Percentiles rank a stretch among this genome's conserved stretches.
Conservation (phyloP, 306 rosid species). For the Erythrophleum fordii region DNA sequence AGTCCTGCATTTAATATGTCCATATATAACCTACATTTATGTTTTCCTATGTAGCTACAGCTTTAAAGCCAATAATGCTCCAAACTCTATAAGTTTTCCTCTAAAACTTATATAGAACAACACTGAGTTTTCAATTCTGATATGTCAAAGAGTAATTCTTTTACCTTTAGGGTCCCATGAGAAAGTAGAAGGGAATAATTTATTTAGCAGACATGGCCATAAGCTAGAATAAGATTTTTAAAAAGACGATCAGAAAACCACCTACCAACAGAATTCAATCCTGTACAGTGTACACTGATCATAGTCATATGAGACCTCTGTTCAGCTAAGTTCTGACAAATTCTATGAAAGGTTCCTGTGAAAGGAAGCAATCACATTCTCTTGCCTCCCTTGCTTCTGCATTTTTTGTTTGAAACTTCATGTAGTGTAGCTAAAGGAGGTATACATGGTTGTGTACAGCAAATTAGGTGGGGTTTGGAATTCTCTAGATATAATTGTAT, state of each 20-base stretch:
- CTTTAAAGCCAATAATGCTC: background rate
- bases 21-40: too few species aligned
- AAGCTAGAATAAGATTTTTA: constrained; percentile 48
- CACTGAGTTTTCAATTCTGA: constrained; percentile 32
- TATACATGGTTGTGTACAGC: constrained; percentile 9
- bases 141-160: constrained; percentile 38
- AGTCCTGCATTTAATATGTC: too few species aligned
- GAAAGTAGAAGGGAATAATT: constrained; percentile 47
- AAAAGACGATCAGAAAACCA: constrained; percentile 36
- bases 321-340: constrained; percentile 62
- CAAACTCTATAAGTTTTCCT: background rate
- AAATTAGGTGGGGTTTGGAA: constrained; percentile 43
- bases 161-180: constrained; percentile 48
- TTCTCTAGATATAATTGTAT: too few species aligned
- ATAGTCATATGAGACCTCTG: constrained; percentile 8
- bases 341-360: constrained; percentile 50
- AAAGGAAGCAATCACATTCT: constrained; percentile 69
- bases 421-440: constrained; percentile 35
- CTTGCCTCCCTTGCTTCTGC: constrained; percentile 44
- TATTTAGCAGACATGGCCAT: constrained; percentile 56
- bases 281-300: constrained; percentile 6
- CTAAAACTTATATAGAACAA: background rate
- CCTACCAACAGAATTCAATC: constrained; percentile 46
- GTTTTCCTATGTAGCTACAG: background rate
- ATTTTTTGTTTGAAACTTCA: constrained; percentile 47